Evolutionary conservation across 176 grass and related monocot species (phyloP).

Genomic region (Phoenix roebelenii): DNA sequence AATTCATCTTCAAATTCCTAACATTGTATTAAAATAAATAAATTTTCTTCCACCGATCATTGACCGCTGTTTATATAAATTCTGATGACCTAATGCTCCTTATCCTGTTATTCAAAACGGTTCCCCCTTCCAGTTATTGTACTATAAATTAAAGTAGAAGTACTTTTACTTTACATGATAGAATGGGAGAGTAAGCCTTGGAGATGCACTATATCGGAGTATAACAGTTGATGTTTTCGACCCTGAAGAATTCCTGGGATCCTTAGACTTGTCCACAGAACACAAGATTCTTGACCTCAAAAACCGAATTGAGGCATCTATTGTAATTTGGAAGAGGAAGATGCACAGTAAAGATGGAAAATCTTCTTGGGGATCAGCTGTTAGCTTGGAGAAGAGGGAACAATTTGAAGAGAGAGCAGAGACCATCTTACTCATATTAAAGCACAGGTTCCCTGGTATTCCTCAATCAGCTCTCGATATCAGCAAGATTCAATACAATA

Average conservation of each 20-base stretch:
- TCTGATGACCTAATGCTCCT: too few relatives aligned
- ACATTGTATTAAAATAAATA: too few relatives aligned
- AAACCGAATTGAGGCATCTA: conserved; percentile 69
- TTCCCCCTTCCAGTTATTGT: neutral
- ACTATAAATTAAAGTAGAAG: neutral
- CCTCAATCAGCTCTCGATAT: conserved; percentile 62
- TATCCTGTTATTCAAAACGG: too few relatives aligned
- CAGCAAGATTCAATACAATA: conserved; percentile 84
- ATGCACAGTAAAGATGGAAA: conserved; percentile 44
- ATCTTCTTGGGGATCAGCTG: conserved; percentile 35
- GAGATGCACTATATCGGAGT: conserved; percentile 56
- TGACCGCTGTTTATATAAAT: too few relatives aligned
- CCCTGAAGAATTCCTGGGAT: conserved; percentile 50
- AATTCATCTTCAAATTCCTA: too few relatives aligned
- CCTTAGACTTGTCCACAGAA: conserved; percentile 48
- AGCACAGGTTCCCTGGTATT: conserved; percentile 49
- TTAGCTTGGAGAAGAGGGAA: conserved; percentile 67
- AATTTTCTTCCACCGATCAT: too few relatives aligned
- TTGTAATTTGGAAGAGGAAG: conserved; percentile 79
- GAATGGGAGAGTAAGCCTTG: conserved; percentile 63
- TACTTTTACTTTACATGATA: conserved; percentile 14
- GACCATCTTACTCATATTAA: conserved; percentile 57
- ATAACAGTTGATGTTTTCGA: conserved; percentile 54
- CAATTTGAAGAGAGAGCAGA: conserved; percentile 60
- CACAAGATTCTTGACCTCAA: conserved; percentile 77